These are phyloP conservation scores for Nannochloropsis oceanica DNA, from an alignment of 108 stramenopile species.

Conservation along the genomic window DNA sequence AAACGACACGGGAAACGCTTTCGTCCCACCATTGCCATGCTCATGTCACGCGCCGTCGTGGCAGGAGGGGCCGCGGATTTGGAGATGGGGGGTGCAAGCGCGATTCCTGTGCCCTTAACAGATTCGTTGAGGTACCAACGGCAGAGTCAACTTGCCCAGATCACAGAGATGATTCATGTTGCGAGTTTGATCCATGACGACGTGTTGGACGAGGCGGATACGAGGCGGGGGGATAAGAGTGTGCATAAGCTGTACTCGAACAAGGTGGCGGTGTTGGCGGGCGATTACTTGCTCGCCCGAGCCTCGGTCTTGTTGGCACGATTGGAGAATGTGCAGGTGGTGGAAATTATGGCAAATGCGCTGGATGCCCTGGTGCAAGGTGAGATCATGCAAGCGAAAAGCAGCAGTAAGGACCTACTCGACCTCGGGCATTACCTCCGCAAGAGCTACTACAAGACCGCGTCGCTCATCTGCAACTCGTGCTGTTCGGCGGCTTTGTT, in stretches of 20 bases:
- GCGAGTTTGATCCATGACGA: constrained; percentile 92
- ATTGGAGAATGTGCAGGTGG: constrained; percentile 71
- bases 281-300: constrained; percentile 79
- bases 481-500: constrained; percentile 73
- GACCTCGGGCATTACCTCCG: constrained; percentile 63
- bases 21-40: constrained; percentile 81
- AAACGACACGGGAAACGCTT: constrained; percentile 89
- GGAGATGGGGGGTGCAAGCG: not conserved
- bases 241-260: constrained; percentile 96
- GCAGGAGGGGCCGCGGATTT: constrained; percentile 1
- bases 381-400: constrained; percentile 92
- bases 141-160: constrained; percentile 83
- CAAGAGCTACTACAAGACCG: constrained; percentile 96
- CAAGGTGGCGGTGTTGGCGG: constrained; percentile 88
- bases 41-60: constrained; percentile 71
- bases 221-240: constrained; percentile 77
- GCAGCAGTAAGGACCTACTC: constrained; percentile 55
- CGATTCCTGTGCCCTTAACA: not conserved
- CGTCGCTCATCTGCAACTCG: constrained; percentile 78
- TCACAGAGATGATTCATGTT: constrained; percentile 97
- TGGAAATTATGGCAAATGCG: constrained; percentile 92
- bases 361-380: constrained; percentile 84
- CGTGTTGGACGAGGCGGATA: constrained; percentile 90
- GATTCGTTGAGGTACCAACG: not conserved
- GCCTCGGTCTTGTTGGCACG: constrained; percentile 79